Base-by-base conservation (phyloP, 352 stramenopile genomes). In the Pythium phragmiticola region DNA sequence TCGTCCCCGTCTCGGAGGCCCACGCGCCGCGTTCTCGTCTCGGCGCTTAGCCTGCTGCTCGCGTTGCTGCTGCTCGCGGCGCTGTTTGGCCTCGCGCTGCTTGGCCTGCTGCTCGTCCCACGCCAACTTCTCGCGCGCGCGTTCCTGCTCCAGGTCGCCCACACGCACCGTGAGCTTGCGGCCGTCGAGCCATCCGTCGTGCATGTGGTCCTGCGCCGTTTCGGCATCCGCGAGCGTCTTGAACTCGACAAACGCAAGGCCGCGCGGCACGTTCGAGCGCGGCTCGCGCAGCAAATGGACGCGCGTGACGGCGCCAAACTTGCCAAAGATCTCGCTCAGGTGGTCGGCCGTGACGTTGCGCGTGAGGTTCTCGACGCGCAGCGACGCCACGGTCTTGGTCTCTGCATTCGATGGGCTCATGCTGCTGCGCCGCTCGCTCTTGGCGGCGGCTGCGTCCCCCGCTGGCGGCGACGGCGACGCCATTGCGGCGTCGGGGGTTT, bases 161-260 rank as follows among this genome's bases (percentile, higher is more conserved):
- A 63, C 62, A 14, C 77, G 61, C 48, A 95, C 87, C 59, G 76
- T 77, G 46, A 95, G 61, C 57, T 88, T 89, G 60, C 78, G 87
- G 28, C 85, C 87, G 61, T 95, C 87, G 49, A 95, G 70, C 84
- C 85, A 92, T 17, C 87, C 87, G 57, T 95, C 82, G 64, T 95
- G 72, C 82, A 95, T 89, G 73, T 94, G 83, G 28, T 80, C 60
- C 51, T 82, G 77, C 12, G 87, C 87, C 1, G 47, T 81, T 16
- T 82, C 70, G 0, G 84, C 85, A 30, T 95, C 82, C 0, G 69
- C 57, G 16, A 71, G 63, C 2, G 69, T 77, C 4, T 72, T 63
- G 41, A 95, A 90, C 4, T 72, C 73, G 34, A 95, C 77, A 23
- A 90, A 63, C 33, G 84, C 84, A 21, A 73, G 60, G 14, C 70